Base-by-base conservation (phyloP, 2,329 filamentous ascomycete species). In the Pochonia chlamydosporia region DNA sequence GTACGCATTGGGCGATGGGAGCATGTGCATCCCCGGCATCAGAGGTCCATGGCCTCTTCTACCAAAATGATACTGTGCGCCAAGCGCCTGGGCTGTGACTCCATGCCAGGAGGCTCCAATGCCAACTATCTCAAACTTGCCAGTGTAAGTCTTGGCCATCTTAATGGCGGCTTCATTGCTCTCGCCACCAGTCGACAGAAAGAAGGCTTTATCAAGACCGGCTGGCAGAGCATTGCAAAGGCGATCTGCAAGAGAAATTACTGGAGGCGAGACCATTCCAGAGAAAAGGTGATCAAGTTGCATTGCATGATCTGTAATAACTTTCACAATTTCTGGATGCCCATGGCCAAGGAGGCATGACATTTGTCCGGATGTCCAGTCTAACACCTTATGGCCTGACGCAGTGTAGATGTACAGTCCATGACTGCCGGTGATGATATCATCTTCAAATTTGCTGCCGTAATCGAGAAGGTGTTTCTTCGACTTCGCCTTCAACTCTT, bases 111-210 rank as follows among this genome's bases (percentile, higher is more conserved):
- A 78, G 0, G 74, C 74, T 0, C 71, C 72, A 16, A 85, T 65
- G 0, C 70, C 82, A 5, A 85, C 78, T 43, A 86, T 73, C 57
- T 85, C 80, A 54, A 80, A 85, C 44, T 81, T 84, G 1, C 80
- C 79, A 0, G 81, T 85, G 55, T 75, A 82, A 9, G 74, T 65
- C 54, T 85, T 85, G 3, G 82, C 81, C 53, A 85, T 70, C 48
- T 80, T 78, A 48, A 85, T 81, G 2, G 82, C 82, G 3, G 79
- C 79, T 53, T 86, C 81, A 50, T 73, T 79, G 39, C 68, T 73
- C 57, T 83, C 78, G 3, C 69, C 72, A 1, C 79, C 79, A 0
- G 79, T 83, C 43, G 67, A 77, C 9, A 81, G 65, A 53, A 83
- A 82, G 56, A 81, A 74, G 1, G 78, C 71, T 50, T 76, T 75